Evolutionary conservation across 2,329 filamentous ascomycete genomes (phyloP), one percentile per base, ranked within the genome.

Genomic region (Paracorniculantispora psalliotae): DNA sequence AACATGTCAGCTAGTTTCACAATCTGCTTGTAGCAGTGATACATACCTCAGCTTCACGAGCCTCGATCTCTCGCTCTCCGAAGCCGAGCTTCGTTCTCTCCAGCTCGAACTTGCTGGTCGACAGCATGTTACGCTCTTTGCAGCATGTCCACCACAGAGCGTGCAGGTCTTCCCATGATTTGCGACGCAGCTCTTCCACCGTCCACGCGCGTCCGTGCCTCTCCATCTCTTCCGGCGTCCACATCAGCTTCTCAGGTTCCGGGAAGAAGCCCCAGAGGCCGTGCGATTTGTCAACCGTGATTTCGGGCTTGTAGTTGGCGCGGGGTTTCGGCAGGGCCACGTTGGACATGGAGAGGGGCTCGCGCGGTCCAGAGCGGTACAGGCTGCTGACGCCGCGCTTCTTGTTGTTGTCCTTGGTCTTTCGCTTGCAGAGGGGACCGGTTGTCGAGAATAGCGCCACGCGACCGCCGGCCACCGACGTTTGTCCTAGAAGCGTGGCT

Each of bases 221-320:
- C 52, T 79, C 71, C 59, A 89, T 85, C 65, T 93, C 86, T 37
- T 85, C 81, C 5, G 92, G 92, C 8, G 86, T 86, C 66, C 82
- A 81, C 67, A 96, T 73, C n/a, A 87, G 75, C 68, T 85, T 83
- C 63, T 84, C 83, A 63, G 87, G 81, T 62, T 81, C 80, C 67
- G 87, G 85, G 75, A 99, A 97, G 77, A 99, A 99, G 1, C 84
- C 88, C 89, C 90, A 97, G 12, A 99, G 86, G 30, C 92, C 93
- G 74, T 99, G 94, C 64, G 92, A 76, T 28, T 85, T 80, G 69
- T 91, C 87, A 44, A 81, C 81, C 63, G 82, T 71, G 33, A 88
- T 72, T 49, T 78, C 72, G 57, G 84, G 83, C 68, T 84, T 80
- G 61, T 80, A 80, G 59, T 87, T 79, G 23, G 85, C 83, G 61